Evolutionary conservation across 306 rosid genomes (phyloP), one percentile per base, ranked within the genome.

Genomic region (Dalbergia oliveri): DNA sequence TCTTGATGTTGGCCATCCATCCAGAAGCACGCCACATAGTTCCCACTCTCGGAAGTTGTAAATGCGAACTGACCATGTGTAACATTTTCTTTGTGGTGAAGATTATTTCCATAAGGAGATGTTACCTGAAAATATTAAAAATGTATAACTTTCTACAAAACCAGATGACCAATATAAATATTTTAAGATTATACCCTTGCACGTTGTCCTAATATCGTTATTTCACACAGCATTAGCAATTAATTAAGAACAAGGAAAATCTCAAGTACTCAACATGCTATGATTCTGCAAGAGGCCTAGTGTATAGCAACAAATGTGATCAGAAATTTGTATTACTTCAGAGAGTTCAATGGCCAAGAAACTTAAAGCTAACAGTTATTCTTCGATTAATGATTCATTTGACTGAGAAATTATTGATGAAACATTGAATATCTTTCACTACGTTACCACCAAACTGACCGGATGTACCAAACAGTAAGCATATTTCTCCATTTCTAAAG

Each of bases 21-120:
- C 90, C 81, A 82, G 78, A 87, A 87, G 77, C 90, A 87, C 0
- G 88, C 90, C 73, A 79, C 66, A 19, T 87, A 87, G 76, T 7
- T 82, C 51, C 90, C 90, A 72, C 65, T 72, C 78, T 87, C 90
- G 3, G 79, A n/a, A 4, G 90, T 76, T 37, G 90, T 84, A 79
- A 87, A 87, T 54, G 88, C 90, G 71, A 84, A 87, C 66, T 84
- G 88, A 43, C 90, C 90, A 15, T 87, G 87, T n/a, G 88, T 84
- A 3, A 33, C 88, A 68, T 87, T 87, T 76, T 87, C 85, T 16
- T 75, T 72, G 23, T 84, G 79, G 79, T 87, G 78, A 67, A 87
- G 87, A 73, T 47, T 76, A 54, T 82, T 87, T 47, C 90, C 90
- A 62, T 66, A 82, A 45, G 90, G 90, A 53, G 88, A 82, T 26